Evolutionary conservation across 495 filamentous ascomycete species (phyloP).

Genomic region (Penicillium pulvis): DNA sequence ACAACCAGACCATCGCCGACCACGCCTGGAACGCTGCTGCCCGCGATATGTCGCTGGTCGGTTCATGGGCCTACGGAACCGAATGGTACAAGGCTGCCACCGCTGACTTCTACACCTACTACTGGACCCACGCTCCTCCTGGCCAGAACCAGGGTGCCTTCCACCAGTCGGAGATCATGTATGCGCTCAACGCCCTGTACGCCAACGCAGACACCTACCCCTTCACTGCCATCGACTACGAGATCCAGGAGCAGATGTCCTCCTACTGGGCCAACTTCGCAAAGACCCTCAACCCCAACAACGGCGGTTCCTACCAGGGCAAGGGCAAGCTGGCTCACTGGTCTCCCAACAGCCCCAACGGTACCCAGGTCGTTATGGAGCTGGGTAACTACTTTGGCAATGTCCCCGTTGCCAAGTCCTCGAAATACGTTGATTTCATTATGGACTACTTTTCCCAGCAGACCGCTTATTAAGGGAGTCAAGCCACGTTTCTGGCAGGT

Average conservation of each 20-base stretch:
- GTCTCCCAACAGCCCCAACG: constrained; percentile 23
- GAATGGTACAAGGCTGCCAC: constrained; percentile 32
- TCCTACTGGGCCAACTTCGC: constrained; percentile 37
- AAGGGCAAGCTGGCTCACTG: constrained; percentile 18
- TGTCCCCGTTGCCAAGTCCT: constrained; percentile 21
- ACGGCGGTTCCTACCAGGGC: constrained; percentile 24
- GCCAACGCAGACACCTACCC: constrained; percentile 27
- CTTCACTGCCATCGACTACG: constrained; percentile 27
- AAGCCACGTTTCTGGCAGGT: background rate
- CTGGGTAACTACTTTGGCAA: constrained; percentile 24
- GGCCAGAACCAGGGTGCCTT: constrained; percentile 31
- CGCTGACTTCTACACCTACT: constrained; percentile 33
- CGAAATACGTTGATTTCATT: constrained; percentile 22
- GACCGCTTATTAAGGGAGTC: constrained; percentile 15
- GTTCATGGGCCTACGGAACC: constrained; percentile 29
- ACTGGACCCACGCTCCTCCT: constrained; percentile 35
- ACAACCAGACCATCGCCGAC: constrained; percentile 23
- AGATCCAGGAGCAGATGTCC: constrained; percentile 28
- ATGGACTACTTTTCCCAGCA: constrained; percentile 28
- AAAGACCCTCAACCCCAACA: constrained; percentile 32
- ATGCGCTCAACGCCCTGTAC: constrained; percentile 30
- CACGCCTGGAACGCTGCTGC: constrained; percentile 32
- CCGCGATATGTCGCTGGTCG: constrained; percentile 25
- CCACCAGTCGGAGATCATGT: constrained; percentile 36
- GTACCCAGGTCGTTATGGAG: constrained; percentile 24